phyloP scores from a whole-genome alignment of 2,329 filamentous ascomycete genomes.

The Venturia oleaginea region DNA sequence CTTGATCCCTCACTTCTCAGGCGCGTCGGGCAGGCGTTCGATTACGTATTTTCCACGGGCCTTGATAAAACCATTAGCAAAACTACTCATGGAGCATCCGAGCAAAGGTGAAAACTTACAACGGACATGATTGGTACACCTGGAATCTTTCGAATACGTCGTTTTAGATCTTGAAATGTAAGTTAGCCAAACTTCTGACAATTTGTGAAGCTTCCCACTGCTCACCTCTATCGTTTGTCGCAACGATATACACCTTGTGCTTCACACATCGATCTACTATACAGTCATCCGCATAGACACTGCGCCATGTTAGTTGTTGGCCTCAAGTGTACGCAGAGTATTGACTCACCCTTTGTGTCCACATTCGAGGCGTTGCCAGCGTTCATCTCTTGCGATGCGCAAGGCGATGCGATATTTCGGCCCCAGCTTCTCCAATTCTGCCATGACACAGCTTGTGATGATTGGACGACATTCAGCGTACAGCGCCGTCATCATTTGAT shows the following conservation, averaged over 20 bases:
- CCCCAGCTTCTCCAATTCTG: conserved; percentile 81
- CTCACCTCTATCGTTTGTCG: conserved; percentile 51
- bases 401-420: conserved; percentile 81
- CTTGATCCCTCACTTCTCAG: conserved; percentile 44
- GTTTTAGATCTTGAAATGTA: conserved; percentile 54
- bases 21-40: conserved; percentile 79
- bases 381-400: conserved; percentile 77
- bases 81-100: background rate
- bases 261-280: conserved; percentile 39
- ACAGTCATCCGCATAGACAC: conserved; percentile 76
- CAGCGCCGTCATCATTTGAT: conserved; percentile 87
- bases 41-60: conserved; percentile 75
- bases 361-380: conserved; percentile 78
- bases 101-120: conserved; percentile 40
- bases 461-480: conserved; percentile 86
- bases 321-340: too few relatives aligned
- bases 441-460: conserved; percentile 75
- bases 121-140: conserved; percentile 73
- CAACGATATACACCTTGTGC: conserved; percentile 38
- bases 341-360: conserved; percentile 71
- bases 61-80: background rate
- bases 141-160: conserved; percentile 73
- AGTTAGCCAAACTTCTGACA: conserved; percentile 12
- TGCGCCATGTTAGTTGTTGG: too few relatives aligned
- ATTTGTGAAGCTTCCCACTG: background rate